Base-by-base conservation (phyloP, 768 basidiomycete genomes). In the Suillus sp. region DNA sequence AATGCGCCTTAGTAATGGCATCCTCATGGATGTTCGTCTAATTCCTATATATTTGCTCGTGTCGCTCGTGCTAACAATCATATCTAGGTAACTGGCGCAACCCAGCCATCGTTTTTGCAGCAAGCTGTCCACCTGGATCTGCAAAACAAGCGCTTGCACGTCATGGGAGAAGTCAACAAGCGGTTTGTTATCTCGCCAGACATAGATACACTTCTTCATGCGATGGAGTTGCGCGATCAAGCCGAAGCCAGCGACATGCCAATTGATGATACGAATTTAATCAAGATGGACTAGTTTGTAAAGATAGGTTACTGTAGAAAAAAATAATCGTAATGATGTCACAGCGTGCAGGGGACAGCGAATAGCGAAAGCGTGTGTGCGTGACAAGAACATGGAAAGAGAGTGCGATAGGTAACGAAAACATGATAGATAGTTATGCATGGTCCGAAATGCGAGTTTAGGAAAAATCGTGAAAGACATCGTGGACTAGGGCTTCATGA, bases 161-260 rank as follows among this genome's bases (percentile, higher is more conserved):
- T 95, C 4, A 79, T 97, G 1, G 95, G 95, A n/a, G 90, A 95
- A 72, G 84, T 96, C 55, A 89, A 89, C 78, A 90, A 89, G 74
- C 86, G 90, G 62, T 96, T 93, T 70, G 82, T 92, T 27, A 89
- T 89, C 40, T 90, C 93, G 0, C 95, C 95, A 0, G 86, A 97
- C 69, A 80, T 96, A 22, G 91, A 95, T 53, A 76, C 84, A 0
- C 79, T 97, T 30, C 78, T 97, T 10, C 70, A 79, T 8, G 86
- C 87, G 14, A 82, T 95, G 81, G 87, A 89, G 57, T 66, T 77
- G 27, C 80, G 81, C 20, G 86, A 88, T 59, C 71, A 71, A 34
- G 68, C 69, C 5, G 67, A 75, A 14, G 59, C 61, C 18, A 43
- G 67, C 27, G 69, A 68, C 7, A 69, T 79, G 20, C 61, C 67